Percentiles rank a stretch among this genome's conserved stretches.
phyloP scores from a whole-genome alignment of 495 filamentous ascomycete species.

The Xylaria sp. region DNA sequence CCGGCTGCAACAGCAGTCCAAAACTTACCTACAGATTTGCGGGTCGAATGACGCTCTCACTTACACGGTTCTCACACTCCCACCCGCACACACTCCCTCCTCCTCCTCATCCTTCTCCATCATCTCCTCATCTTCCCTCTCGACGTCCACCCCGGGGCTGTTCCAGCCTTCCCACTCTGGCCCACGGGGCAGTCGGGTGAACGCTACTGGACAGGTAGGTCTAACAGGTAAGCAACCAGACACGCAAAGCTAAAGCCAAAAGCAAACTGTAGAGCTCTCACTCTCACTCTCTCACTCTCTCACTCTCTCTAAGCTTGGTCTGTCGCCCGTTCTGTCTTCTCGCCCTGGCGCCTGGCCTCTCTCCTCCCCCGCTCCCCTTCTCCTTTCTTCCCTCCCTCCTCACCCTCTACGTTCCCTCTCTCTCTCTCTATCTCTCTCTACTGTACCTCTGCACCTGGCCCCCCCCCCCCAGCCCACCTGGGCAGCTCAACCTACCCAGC shows the following conservation, averaged over 20 bases:
- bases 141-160: conserved; percentile 29
- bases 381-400: conserved; percentile 23
- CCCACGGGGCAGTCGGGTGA: conserved; percentile 26
- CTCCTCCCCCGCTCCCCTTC: conserved; percentile 22
- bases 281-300: conserved; percentile 26
- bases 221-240: conserved; percentile 23
- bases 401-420: conserved; percentile 13
- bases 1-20: conserved; percentile 13
- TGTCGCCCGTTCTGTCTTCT: conserved; percentile 16
- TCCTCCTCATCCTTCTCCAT: conserved; percentile 14
- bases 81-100: conserved; percentile 17
- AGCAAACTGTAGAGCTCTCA: conserved; percentile 26
- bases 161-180: conserved; percentile 23
- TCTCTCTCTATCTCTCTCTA: conserved; percentile 32
- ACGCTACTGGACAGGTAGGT: conserved; percentile 22
- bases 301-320: conserved; percentile 19
- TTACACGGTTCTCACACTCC: conserved; percentile 24
- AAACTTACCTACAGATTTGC: conserved; percentile 27
- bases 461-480: too few species aligned
- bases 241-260: conserved; percentile 22
- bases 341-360: conserved; percentile 10
- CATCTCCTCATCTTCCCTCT: conserved; percentile 2
- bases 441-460: conserved; percentile 11
- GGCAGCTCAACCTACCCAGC: conserved; percentile 23
- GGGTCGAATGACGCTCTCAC: conserved; percentile 28